phyloP scores from a whole-genome alignment of 2,329 filamentous ascomycete genomes.

The Cladophialophora psammophila region DNA sequence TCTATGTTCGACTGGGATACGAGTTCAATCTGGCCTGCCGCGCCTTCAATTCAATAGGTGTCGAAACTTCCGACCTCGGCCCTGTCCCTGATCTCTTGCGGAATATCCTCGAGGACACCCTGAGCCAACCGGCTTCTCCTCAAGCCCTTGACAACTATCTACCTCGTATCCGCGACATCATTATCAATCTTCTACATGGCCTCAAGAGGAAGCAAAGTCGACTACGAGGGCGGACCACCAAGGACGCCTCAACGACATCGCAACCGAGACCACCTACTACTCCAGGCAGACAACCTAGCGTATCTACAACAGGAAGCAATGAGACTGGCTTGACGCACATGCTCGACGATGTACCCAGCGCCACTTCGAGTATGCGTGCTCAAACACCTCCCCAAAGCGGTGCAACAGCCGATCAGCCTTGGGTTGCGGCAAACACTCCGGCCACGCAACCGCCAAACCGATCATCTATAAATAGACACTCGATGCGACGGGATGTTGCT shows the following conservation, averaged over 20 bases:
- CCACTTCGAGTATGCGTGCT: constrained; percentile 26
- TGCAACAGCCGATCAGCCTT: constrained; percentile 10
- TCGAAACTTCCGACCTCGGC: constrained; percentile 91
- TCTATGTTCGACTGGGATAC: constrained; percentile 96
- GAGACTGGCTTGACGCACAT: constrained; percentile 54
- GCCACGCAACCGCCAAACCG: constrained; percentile 7
- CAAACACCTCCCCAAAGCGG: constrained; percentile 24
- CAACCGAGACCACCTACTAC: constrained; percentile 23
- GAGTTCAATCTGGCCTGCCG: constrained; percentile 99
- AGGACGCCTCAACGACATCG: constrained; percentile 55
- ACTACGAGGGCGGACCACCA: constrained; percentile 64
- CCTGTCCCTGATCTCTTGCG: constrained; percentile 92
- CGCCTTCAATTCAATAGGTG: constrained; percentile 94
- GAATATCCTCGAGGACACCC: constrained; percentile 89
- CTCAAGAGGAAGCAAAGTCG: constrained; percentile 97
- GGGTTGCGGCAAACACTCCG: constrained; percentile 16
- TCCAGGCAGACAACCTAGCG: constrained; percentile 52
- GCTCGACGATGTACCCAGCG: constrained; percentile 45
- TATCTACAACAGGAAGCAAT: constrained; percentile 55
- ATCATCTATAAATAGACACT: constrained; percentile 29
- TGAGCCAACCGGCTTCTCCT: constrained; percentile 94
- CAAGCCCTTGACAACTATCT: constrained; percentile 93
- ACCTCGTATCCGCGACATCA: constrained; percentile 94
- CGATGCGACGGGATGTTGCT: constrained; percentile 29
- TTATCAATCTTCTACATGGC: constrained; percentile 95